Conservation (phyloP, 1,284 basidiomycete genomes). For the Pyrrhoderma lamaoense region DNA sequence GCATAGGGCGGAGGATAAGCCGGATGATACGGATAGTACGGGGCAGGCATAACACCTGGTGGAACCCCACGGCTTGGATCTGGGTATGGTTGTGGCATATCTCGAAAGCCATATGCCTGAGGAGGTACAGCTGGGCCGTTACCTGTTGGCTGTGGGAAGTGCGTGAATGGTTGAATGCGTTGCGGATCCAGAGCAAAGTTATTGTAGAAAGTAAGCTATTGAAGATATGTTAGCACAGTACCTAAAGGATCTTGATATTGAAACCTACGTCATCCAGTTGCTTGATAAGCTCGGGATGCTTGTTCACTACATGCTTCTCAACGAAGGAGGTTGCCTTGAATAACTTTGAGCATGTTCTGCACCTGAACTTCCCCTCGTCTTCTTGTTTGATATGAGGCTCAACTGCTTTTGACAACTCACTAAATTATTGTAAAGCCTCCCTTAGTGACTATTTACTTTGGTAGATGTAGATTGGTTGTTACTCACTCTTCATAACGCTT, state of each 20-base stretch:
- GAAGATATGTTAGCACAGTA: conserved; percentile 22
- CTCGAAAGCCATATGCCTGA: conserved; percentile 72
- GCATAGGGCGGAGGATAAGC: conserved; percentile 35
- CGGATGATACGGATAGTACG: conserved; percentile 13
- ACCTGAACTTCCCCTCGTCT: conserved; percentile 91
- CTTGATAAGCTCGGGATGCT: conserved; percentile 77
- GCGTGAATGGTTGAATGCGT: conserved; percentile 78
- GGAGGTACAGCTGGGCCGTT: conserved; percentile 65
- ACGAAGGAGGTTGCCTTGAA: conserved; percentile 95
- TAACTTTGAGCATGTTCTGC: conserved; percentile 89
- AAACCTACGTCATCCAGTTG: conserved; percentile 62
- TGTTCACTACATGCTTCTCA: conserved; percentile 89
- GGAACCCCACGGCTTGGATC: conserved; percentile 34
- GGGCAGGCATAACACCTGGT: conserved; percentile 1
- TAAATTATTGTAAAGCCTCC: conserved; percentile 27
- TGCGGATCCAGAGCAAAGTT: conserved; percentile 91
- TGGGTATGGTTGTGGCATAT: conserved; percentile 33
- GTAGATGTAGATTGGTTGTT: conserved; percentile 15
- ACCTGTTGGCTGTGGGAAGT: conserved; percentile 58
- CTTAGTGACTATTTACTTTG: conserved; percentile 9
- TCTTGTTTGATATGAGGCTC: conserved; percentile 85
- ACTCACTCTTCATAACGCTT: conserved; percentile 84
- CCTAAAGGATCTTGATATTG: conserved; percentile 15
- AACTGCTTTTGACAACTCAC: conserved; percentile 73
- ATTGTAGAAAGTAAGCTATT: conserved; percentile 81